Evolutionary conservation across 1,139 yeast species (phyloP), one percentile per base, ranked within the genome.

Genomic region (Magnusiomyces tetraspermus): DNA sequence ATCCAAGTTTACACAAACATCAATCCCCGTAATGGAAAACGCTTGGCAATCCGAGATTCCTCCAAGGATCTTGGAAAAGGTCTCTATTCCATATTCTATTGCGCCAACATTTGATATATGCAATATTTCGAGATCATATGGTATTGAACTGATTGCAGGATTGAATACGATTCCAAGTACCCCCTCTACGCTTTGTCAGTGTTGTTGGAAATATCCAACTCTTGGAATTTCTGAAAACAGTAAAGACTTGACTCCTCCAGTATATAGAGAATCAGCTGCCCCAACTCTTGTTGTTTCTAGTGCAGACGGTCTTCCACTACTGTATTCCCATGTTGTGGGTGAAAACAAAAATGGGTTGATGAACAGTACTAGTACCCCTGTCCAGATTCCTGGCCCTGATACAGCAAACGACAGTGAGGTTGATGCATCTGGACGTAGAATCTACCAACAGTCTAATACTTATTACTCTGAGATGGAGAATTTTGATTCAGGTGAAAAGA

Each of bases 81-180:
- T 77, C 38, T 62, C 71, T 0, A 61, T 81, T 13, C 84, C 86
- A 0, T 76, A 72, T 48, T 65, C 71, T 52, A 65, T 79, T 10
- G 67, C 80, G 0, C 85, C 86, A 1, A 70, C 78, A 4, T 82
- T 82, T 64, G 67, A 65, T 38, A 77, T 82, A 2, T 82, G 86
- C 63, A 81, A 80, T 62, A 74, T 82, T 19, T 62, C 72, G 3
- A 69, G 85, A 48, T 62, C 60, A n/a, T 81, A 82, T 60, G 63
- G 66, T 13, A 57, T 81, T 43, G 64, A 65, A 21, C 67, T 81
- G 1, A 64, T 64, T 2, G 80, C 73, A 1, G 80, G 78, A 2
- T 71, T 82, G 54, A 67, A 78, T 13, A 55, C 60, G 3, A 66
- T 62, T 30, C 24, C 15, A 15, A 15, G 46, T 23, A 17, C 41